Percentiles rank a stretch among this genome's conserved stretches.
These are phyloP conservation scores for Nyctanthes arbortristis DNA, from an alignment of 257 asterid genomes.

Conservation along the genomic window DNA sequence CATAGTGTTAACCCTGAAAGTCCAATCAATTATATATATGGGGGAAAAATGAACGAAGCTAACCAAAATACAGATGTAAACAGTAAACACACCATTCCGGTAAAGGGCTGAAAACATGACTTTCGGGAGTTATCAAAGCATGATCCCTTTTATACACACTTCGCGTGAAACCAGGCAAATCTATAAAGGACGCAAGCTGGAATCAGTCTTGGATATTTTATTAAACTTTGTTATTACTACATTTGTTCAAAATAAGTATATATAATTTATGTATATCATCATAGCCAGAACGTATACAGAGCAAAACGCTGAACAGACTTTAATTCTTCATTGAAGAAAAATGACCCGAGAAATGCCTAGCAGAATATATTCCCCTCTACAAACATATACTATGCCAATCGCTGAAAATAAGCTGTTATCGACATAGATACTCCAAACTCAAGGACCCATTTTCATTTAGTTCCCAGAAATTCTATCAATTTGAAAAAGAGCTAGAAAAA, in stretches of 20 bases:
- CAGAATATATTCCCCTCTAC: not conserved
- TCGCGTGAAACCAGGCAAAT: slow-evolving; percentile 94
- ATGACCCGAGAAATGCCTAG: slow-evolving; percentile 11
- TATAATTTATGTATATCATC: not conserved
- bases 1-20: slow-evolving; percentile 64
- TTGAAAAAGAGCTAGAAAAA: not conserved
- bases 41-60: slow-evolving; percentile 2
- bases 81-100: slow-evolving; percentile 82
- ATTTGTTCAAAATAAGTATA: no score
- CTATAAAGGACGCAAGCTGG: slow-evolving; percentile 40
- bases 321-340: not conserved
- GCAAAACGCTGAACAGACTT: not conserved
- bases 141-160: slow-evolving; percentile 82
- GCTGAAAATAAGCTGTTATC: not conserved
- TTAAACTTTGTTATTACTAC: no score
- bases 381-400: not conserved
- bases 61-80: slow-evolving; percentile 5
- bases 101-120: slow-evolving; percentile 90
- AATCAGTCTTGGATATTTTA: slow-evolving; percentile 17
- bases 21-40: slow-evolving; percentile 15
- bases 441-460: no score
- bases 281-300: slow-evolving; percentile 2
- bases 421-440: not conserved
- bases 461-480: no score
- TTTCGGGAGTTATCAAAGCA: slow-evolving; percentile 94